Base-by-base conservation (phyloP, 345 rosid species). In the Heritiera littoralis region DNA sequence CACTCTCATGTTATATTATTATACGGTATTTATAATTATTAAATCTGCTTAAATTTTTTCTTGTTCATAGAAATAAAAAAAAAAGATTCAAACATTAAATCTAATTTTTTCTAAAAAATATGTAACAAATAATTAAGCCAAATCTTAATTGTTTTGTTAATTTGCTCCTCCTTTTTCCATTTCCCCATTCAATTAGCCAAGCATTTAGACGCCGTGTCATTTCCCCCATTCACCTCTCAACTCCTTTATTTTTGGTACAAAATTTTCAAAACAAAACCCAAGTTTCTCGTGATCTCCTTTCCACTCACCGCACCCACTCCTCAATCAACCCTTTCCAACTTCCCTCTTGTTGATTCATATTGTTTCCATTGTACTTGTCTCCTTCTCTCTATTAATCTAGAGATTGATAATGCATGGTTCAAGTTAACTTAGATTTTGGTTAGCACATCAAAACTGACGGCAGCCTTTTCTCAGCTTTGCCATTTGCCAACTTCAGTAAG, bases 221-320 rank as follows among this genome's bases (percentile, higher is more conserved):
- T 20, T 69, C 13, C 55, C 74, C 46, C 48, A 46, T 13, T 6
- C 54, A 18, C 18, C 17, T 46, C 20, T 40, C 56, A 69, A 69
- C 52, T 10, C 23, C 32, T 46, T n/a, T 46, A 55, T 17, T 38
- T 38, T 56, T 7, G 58, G 56, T 46, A 70, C 46, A 23, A 46
- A 28, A n/a, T 70, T 48, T 43, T 23, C 35, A 48, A 48, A 48
- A 0, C 6, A 9, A 72, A 52, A 2, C 74, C 84, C 86, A 80
- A 76, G 86, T 56, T 78, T 79, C 90, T 74, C 90, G 86, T 87
- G 88, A 87, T 3, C 43, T 17, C 58, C 20, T 45, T 77, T 69
- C 40, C 77, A 67, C 75, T 77, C 87, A 80, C 87, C 85, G 84
- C 85, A 77, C 75, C 80, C 70, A 74, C 85, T 40, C 18, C 49